phyloP scores from a whole-genome alignment of 129 eudicot species.

The Oenanthe sinensis region DNA sequence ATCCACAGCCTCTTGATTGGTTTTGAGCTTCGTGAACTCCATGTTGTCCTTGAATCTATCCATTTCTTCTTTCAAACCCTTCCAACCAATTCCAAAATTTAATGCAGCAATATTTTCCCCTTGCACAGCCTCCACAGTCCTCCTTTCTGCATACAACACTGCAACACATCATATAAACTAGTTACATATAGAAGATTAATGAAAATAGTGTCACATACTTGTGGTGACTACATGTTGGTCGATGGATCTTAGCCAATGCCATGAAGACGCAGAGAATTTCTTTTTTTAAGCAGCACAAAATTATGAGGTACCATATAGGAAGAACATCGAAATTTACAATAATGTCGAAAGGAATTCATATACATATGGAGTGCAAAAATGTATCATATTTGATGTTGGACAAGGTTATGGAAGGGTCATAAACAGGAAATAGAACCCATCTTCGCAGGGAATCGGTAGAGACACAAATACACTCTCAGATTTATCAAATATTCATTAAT shows the following conservation, averaged over 20 bases:
- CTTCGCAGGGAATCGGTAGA: not conserved
- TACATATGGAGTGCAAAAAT: not conserved
- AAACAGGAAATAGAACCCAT: not conserved
- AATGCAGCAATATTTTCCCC: slow-evolving; percentile 77
- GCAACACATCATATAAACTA: not conserved
- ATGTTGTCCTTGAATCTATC: slow-evolving; percentile 86
- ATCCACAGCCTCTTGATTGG: slow-evolving; percentile 86
- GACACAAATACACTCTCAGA: not conserved
- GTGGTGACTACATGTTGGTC: not conserved
- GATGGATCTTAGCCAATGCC: not conserved
- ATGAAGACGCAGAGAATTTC: not conserved
- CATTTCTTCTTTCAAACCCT: slow-evolving; percentile 68
- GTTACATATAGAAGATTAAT: not conserved
- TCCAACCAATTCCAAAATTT: slow-evolving; percentile 90
- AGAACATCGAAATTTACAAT: not conserved
- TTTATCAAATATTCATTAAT: not conserved
- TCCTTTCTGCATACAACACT: slow-evolving; percentile 66
- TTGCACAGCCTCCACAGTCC: slow-evolving; percentile 95
- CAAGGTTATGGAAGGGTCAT: not conserved
- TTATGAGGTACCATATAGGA: not conserved
- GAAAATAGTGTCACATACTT: not conserved
- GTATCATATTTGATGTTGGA: not conserved
- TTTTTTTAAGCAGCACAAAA: not conserved
- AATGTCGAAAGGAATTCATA: not conserved
- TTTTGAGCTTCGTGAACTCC: slow-evolving; percentile 88